Conservation (phyloP, 225 moss, liverwort and hornwort species). For the Bryum argenteum region DNA sequence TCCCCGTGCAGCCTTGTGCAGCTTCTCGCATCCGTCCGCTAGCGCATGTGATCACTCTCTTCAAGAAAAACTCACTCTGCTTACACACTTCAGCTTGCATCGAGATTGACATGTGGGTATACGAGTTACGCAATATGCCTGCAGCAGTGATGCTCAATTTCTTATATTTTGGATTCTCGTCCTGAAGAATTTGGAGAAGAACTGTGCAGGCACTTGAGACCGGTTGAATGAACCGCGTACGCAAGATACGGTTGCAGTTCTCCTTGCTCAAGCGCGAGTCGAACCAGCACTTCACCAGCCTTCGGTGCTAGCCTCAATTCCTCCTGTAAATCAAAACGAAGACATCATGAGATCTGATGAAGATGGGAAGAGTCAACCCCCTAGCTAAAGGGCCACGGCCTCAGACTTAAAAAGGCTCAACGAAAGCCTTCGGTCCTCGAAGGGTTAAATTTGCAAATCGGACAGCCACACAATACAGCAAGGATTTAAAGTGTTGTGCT, state of each 20-base stretch:
- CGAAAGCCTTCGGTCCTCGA: too few relatives aligned
- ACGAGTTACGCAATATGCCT: slow-evolving; percentile 30
- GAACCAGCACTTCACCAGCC: slow-evolving; percentile 61
- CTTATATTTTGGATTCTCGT: slow-evolving; percentile 14
- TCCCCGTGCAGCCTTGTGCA: slow-evolving; percentile 29
- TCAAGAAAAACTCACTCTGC: slow-evolving; percentile 18
- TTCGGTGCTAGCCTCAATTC: slow-evolving; percentile 33
- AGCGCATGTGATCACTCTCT: slow-evolving; percentile 4
- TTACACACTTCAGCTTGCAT: slow-evolving; percentile 27
- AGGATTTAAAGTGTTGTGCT: neutral
- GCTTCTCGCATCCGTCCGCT: slow-evolving; percentile 33
- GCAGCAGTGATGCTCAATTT: slow-evolving; percentile 24
- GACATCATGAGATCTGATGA: neutral
- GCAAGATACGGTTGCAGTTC: slow-evolving; percentile 63
- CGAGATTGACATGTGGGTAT: slow-evolving; percentile 1
- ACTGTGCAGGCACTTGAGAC: slow-evolving; percentile 26
- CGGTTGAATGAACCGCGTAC: slow-evolving; percentile 36
- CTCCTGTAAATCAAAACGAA: slow-evolving; percentile 30
- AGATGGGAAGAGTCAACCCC: slow-evolving; percentile 10
- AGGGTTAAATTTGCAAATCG: slow-evolving; percentile 13
- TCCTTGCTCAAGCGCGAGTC: slow-evolving; percentile 56
- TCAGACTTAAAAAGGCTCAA: too few relatives aligned
- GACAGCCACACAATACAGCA: slow-evolving; percentile 1
- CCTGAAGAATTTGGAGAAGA: slow-evolving; percentile 29
- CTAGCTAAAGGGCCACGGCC: too few relatives aligned